Base-by-base conservation (phyloP, 352 stramenopile genomes). In the Phytophthora agathidicida region DNA sequence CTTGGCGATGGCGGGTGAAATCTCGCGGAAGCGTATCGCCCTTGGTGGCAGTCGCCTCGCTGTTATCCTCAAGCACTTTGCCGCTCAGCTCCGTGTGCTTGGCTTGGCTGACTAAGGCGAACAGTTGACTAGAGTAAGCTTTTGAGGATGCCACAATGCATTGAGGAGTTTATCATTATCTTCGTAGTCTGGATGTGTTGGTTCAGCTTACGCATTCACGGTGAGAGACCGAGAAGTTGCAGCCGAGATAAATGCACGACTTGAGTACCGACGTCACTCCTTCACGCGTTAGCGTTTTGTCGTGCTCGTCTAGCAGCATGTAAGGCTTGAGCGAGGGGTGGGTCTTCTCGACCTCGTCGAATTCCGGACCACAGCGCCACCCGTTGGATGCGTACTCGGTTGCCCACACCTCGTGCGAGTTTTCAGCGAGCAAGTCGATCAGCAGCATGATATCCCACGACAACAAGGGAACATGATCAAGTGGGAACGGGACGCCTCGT, bases 381-480 rank as follows among this genome's bases (percentile, higher is more conserved):
- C 76, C 75, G 8, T 55, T 70, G 4, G 65, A 16, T 14, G 75
- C 44, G 54, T 85, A 86, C 4, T 76, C 69, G 0, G 63, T 49
- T 3, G 82, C 79, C 82, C 82, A 92, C 19, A 89, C 75, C 48
- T 89, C 80, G 35, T 92, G 79, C 23, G 80, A 71, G 57, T 89
- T 89, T 53, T 89, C 77, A 10, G 78, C 80, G 1, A 92, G 65
- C 16, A 89, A 36, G 65, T 92, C 82, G 10, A 89, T 60, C 17
- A 91, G 71, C 61, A 91, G 71, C 45, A 89, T 50, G 43, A 87
- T 53, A 17, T 91, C 71, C 73, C 82, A 89, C 19, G 77, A 76
- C 10, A n/a, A n/a, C n/a, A 91, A 60, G 2, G 65, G 44, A 19
- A 83, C 60, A 13, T 73, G 55, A 8, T 80, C 67, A 0, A 60